Conservation (phyloP, 1,284 basidiomycete genomes). For the Tausonia pullulans region DNA sequence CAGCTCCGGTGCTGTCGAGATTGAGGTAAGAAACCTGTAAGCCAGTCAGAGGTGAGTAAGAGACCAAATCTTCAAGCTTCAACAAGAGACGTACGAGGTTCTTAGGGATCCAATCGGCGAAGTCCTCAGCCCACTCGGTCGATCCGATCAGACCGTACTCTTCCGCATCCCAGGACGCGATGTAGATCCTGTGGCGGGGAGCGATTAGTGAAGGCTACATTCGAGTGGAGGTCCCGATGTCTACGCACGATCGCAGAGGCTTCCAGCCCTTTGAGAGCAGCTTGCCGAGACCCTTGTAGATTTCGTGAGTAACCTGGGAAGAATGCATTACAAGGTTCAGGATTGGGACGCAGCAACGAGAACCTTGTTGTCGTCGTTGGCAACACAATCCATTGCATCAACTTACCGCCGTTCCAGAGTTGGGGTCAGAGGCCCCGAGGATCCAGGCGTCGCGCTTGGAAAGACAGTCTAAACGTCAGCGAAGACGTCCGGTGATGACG, state of each 20-base stretch:
- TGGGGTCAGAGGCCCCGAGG: slow-evolving; percentile 8
- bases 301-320: slow-evolving; percentile 54
- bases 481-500: slow-evolving; percentile 9
- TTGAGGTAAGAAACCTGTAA: slow-evolving; percentile 64
- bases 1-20: slow-evolving; percentile 55
- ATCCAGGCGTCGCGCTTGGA: slow-evolving; percentile 38
- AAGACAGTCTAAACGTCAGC: background rate
- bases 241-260: slow-evolving; percentile 52
- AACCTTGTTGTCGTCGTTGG: no score
- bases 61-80: no score
- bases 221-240: slow-evolving; percentile 42
- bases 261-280: slow-evolving; percentile 70
- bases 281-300: slow-evolving; percentile 67
- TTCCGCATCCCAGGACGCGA: slow-evolving; percentile 89
- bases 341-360: no score
- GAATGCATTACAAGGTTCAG: no score
- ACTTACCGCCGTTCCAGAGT: no score
- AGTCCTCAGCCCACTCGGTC: slow-evolving; percentile 85
- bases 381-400: no score
- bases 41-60: no score
- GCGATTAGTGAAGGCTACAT: slow-evolving; percentile 39
- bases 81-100: slow-evolving; percentile 42
- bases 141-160: slow-evolving; percentile 78
- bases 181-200: slow-evolving; percentile 58
- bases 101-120: slow-evolving; percentile 61